Percentiles rank a stretch among this genome's conserved stretches.
phyloP scores from a whole-genome alignment of 768 basidiomycete genomes.

The Kwoniella newhampshirensis region DNA sequence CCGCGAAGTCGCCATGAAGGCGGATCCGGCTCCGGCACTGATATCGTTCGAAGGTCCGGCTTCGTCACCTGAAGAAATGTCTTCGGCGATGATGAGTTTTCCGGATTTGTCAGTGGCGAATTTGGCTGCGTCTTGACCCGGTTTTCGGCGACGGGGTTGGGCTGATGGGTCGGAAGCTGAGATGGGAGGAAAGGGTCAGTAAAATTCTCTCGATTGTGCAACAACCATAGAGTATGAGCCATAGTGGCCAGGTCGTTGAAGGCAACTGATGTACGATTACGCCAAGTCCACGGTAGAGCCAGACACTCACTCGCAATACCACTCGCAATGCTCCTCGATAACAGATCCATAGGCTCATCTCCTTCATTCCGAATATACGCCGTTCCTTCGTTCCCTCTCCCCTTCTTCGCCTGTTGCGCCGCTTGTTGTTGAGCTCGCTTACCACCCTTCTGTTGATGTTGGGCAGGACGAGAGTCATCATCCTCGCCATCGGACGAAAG shows the following conservation, averaged over 20 bases:
- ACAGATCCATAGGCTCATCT: constrained; percentile 91
- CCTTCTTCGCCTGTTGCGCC: constrained; percentile 37
- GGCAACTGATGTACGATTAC: too few species aligned
- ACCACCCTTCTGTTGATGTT: constrained; percentile 17
- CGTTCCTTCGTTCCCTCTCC: constrained; percentile 37
- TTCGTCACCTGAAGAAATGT: constrained; percentile 58
- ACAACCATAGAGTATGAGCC: too few species aligned
- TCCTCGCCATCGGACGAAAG: constrained; percentile 61
- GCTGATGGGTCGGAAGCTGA: constrained; percentile 41
- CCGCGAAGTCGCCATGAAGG: constrained; percentile 77
- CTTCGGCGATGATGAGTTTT: constrained; percentile 47
- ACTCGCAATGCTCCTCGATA: constrained; percentile 64
- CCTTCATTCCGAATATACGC: constrained; percentile 75
- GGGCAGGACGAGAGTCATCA: constrained; percentile 29
- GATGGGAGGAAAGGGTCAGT: too few species aligned
- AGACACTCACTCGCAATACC: constrained; percentile 51
- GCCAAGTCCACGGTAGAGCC: too few species aligned
- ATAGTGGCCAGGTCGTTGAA: too few species aligned
- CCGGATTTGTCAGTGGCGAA: constrained; percentile 77
- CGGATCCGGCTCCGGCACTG: constrained; percentile 57
- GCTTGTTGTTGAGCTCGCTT: constrained; percentile 19
- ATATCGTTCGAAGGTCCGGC: constrained; percentile 6
- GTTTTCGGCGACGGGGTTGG: constrained; percentile 60
- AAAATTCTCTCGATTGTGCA: too few species aligned
- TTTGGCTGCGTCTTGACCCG: constrained; percentile 77